A percentile compares a stretch with the other conserved stretches of the same genome.
These are phyloP conservation scores for Paramyrothecium roridum DNA, from an alignment of 2,329 filamentous ascomycete genomes.

Conservation along the genomic window DNA sequence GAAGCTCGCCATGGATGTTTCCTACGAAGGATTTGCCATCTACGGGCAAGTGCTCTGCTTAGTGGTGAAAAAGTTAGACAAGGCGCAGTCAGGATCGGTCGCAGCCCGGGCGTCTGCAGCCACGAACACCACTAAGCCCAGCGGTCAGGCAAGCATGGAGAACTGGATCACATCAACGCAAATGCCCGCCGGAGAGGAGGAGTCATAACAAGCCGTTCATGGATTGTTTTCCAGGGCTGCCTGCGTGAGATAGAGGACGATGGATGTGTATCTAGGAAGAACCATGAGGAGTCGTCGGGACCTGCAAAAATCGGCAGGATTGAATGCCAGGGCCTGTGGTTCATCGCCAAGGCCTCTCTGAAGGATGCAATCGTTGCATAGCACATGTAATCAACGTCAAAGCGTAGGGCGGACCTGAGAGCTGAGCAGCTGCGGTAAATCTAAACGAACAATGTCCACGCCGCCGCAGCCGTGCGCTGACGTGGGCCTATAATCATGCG, in stretches of 20 bases:
- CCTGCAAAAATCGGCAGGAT: too few species aligned
- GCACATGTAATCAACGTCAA: neutral
- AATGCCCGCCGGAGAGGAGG: slow-evolving; percentile 41
- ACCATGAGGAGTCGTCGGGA: neutral
- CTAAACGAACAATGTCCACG: neutral
- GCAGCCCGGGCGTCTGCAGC: slow-evolving; percentile 21
- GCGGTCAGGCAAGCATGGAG: slow-evolving; percentile 72
- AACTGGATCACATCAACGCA: slow-evolving; percentile 84
- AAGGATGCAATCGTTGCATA: neutral
- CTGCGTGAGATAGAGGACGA: neutral
- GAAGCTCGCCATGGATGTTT: slow-evolving; percentile 80
- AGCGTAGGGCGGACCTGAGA: neutral
- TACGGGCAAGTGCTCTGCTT: slow-evolving; percentile 91
- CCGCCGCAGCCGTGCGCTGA: neutral
- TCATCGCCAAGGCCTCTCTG: neutral
- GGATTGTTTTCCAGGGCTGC: neutral
- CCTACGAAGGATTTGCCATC: slow-evolving; percentile 94
- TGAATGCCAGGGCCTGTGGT: neutral
- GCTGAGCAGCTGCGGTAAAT: neutral
- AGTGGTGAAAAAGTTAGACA: slow-evolving; percentile 72
- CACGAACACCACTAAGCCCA: slow-evolving; percentile 23
- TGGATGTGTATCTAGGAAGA: neutral
- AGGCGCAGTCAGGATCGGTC: slow-evolving; percentile 26
- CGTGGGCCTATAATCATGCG: neutral
- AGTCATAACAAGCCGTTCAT: slow-evolving; percentile 15